Conservation (phyloP, 1,284 basidiomycete species). For the Heterobasidion parviporum region DNA sequence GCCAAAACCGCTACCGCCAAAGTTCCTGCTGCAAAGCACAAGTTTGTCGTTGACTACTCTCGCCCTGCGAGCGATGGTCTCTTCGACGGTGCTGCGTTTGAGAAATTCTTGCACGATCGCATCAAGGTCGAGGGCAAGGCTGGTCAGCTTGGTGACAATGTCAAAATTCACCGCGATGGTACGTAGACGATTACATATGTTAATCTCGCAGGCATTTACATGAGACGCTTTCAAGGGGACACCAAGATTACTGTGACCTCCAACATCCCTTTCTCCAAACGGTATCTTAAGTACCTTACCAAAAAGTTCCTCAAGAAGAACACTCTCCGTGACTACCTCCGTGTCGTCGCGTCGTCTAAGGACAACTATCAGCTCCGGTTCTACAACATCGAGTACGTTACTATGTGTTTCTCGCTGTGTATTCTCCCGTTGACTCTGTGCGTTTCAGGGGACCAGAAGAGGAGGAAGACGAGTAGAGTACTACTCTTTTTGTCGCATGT, state of each 20-base stretch:
- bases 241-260: conserved; percentile 77
- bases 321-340: conserved; percentile 62
- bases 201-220: not conserved
- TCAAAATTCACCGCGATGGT: conserved; percentile 83
- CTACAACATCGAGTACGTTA: conserved; percentile 87
- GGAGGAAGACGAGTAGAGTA: conserved; percentile 12
- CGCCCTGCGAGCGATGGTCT: conserved; percentile 87
- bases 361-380: conserved; percentile 87
- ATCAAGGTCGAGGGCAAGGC: conserved; percentile 81
- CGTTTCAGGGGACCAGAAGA: conserved; percentile 10
- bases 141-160: conserved; percentile 80
- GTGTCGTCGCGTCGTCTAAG: conserved; percentile 84
- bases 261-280: conserved; percentile 83
- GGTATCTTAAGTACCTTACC: conserved; percentile 90
- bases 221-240: conserved; percentile 35
- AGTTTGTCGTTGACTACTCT: conserved; percentile 93
- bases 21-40: conserved; percentile 66
- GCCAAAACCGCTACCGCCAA: conserved; percentile 68
- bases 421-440: not conserved
- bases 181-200: conserved; percentile 17
- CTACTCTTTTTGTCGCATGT: not conserved
- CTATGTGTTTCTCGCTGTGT: not conserved
- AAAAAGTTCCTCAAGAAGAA: conserved; percentile 97
- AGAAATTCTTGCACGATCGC: conserved; percentile 91
- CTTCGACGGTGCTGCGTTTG: conserved; percentile 87